Evolutionary conservation across 2,329 filamentous ascomycete species (phyloP), one percentile per base, ranked within the genome.

Genomic region (Sporothrix pallida): DNA sequence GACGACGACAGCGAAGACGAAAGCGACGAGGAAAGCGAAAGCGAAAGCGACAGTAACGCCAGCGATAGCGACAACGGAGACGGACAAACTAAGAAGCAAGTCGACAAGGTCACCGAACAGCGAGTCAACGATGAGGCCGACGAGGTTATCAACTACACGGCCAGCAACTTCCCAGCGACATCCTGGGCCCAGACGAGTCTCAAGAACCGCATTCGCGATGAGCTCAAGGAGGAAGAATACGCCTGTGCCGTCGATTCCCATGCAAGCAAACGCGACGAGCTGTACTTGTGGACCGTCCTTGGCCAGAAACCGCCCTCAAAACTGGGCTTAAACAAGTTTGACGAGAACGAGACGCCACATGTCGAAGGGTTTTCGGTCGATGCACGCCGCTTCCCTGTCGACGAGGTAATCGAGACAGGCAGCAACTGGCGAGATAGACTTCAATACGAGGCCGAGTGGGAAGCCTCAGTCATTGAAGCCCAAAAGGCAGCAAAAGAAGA

Each of bases 251-350:
- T 80, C 15, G 86, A 88, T 75, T 79, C 80, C 17, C 79, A 80
- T 54, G 81, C 80, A 1, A 84, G 82, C 71, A 80, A 80, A 60
- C 76, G 79, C 31, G 85, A 84, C 46, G 86, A 88, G 76, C 75
- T 77, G 37, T 78, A 81, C 63, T 79, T 88, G 80, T 87, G 86
- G 86, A 77, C 79, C 10, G 73, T 87, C 17, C 74, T 87, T 23
- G 82, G 82, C 56, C 80, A 79, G 77, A 78, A 80, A 46, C 83
- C 84, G 2, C 83, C 0, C 4, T n/a, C 62, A 4, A 26, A 50
- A 3, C 79, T 63, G 50, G 73, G 48, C 12, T 46, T 70, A 7
- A 17, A 48, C 15, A 2, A 46, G 9, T 31, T 69, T 3, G 13
- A 81, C 62, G 50, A 67, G 48, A 46, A 76, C 62, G 54, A 72